A percentile compares a stretch with the other conserved stretches of the same genome.
Evolutionary conservation across 495 filamentous ascomycete species (phyloP).

Genomic region (Cladorrhinum samala): DNA sequence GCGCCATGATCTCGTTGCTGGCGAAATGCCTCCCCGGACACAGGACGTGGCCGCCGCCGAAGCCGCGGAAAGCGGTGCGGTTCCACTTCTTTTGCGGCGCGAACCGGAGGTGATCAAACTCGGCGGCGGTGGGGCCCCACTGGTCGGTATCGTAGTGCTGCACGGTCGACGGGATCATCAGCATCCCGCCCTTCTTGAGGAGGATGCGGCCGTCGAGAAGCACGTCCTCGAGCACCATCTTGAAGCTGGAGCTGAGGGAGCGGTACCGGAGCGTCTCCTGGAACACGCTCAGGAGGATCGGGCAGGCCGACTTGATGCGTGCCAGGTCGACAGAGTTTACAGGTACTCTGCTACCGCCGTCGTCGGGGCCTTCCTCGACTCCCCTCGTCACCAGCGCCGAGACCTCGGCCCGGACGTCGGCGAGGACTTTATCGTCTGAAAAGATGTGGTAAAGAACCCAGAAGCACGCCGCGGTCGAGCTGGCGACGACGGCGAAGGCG

Average conservation of each 20-base stretch:
- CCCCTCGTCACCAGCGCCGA: conserved; percentile 9
- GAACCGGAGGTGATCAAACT: conserved; percentile 31
- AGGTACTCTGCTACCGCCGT: too few relatives aligned
- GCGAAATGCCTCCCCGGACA: conserved; percentile 35
- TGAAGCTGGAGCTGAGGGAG: conserved; percentile 14
- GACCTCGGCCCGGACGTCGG: conserved; percentile 20
- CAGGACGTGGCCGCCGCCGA: conserved; percentile 27
- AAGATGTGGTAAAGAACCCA: conserved; percentile 8
- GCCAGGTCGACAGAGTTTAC: conserved; percentile 15
- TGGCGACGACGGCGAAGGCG: not conserved
- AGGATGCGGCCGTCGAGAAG: conserved; percentile 22
- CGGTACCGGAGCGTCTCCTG: conserved; percentile 26
- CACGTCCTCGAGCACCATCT: conserved; percentile 25
- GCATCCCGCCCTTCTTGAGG: conserved; percentile 28
- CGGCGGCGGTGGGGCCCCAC: conserved; percentile 23
- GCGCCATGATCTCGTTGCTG: conserved; percentile 26
- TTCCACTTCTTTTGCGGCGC: conserved; percentile 15
- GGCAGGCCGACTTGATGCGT: conserved; percentile 15
- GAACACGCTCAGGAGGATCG: conserved; percentile 20
- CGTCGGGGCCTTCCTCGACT: not conserved
- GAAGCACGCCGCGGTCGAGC: not conserved
- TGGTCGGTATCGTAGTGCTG: conserved; percentile 21
- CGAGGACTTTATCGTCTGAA: conserved; percentile 14
- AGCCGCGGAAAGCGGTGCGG: conserved; percentile 28
- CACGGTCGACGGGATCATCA: conserved; percentile 24